Base-by-base conservation (phyloP, 176 grass and related monocot genomes). In the Ampelocalamus luodianensis region DNA sequence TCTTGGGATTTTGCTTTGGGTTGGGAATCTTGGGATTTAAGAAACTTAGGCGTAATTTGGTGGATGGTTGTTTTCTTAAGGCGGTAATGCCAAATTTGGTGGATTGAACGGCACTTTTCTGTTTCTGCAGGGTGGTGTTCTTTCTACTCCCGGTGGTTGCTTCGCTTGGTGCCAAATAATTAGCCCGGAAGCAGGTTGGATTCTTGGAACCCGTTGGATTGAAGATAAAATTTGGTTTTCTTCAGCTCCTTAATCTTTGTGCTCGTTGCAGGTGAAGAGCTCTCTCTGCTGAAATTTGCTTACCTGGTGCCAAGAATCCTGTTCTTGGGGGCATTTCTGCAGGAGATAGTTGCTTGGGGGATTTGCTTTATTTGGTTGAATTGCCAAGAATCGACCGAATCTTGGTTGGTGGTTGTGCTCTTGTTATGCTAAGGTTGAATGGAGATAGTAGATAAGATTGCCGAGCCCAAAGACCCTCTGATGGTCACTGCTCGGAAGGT, bases 361-460 rank as follows among this genome's bases (percentile, higher is more conserved):
- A 86, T 86, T 86, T 62, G 14, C 38, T 45, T 22, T 14, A 12
- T 71, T 56, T 59, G 10, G 66, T 29, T 42, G 37, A 81, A 70
- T 56, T 70, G 8, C 6, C 36, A 18, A 8, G 78, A 89, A 62
- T 14, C 15, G 71, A 42, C 13, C 0, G 8, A 46, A 27, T 89
- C 71, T 14, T 51, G 5, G 22, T 17, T 75, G 38, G 32, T 81
- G n/a, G 5, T 67, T 79, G 61, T 84, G 85, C 34, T 17, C 40
- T 83, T 86, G 72, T 77, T 83, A 87, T 90, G 89, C 80, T 68
- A n/a, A 48, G 50, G n/a, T 32, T 44, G 14, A 24, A 90, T 90
- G 89, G 89, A 90, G 92, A 72, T 84, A 71, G 86, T 72, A 66
- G 79, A 85, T 39, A 89, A 86, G 70, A 92, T 92, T 79, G 72